A percentile compares a stretch with the other conserved stretches of the same genome.
Conservation (phyloP, 495 filamentous ascomycete species). For the Penicillium alfredii region DNA sequence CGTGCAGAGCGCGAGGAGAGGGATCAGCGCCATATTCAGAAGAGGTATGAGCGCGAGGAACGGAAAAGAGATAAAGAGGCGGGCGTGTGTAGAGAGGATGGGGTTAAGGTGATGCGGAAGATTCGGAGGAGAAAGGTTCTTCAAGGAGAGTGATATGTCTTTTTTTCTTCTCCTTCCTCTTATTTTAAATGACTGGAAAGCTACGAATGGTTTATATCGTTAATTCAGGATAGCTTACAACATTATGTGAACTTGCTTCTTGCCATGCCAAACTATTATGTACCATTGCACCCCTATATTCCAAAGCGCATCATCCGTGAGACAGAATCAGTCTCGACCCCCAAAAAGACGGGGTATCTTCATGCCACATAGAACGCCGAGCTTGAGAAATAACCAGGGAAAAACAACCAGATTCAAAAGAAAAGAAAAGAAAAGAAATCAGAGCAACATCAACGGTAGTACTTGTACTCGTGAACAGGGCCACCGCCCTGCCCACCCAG, state of each 20-base stretch:
- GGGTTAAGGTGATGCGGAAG: conserved; percentile 26
- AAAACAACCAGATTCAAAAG: conserved; percentile 4
- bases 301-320: no score
- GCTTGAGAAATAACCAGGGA: conserved; percentile 7
- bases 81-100: conserved; percentile 27
- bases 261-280: no score
- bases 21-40: conserved; percentile 30
- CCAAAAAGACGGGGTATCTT: conserved; percentile 20
- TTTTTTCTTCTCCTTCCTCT: no score
- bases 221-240: no score
- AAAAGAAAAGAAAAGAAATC: conserved; percentile 3
- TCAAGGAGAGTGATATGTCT: no score
- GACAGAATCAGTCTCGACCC: no score
- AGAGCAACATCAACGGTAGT: conserved; percentile 22
- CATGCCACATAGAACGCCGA: conserved; percentile 20
- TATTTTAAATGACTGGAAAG: no score
- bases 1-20: conserved; percentile 31
- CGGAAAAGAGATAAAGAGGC: conserved; percentile 31
- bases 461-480: conserved; percentile 28
- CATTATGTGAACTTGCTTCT: no score
- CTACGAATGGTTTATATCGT: no score
- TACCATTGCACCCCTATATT: no score
- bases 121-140: conserved; percentile 16
- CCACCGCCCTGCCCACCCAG: conserved; percentile 31
- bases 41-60: conserved; percentile 38